phyloP scores from a whole-genome alignment of 2,329 filamentous ascomycete genomes.

The Scortechinia acanthostroma region DNA sequence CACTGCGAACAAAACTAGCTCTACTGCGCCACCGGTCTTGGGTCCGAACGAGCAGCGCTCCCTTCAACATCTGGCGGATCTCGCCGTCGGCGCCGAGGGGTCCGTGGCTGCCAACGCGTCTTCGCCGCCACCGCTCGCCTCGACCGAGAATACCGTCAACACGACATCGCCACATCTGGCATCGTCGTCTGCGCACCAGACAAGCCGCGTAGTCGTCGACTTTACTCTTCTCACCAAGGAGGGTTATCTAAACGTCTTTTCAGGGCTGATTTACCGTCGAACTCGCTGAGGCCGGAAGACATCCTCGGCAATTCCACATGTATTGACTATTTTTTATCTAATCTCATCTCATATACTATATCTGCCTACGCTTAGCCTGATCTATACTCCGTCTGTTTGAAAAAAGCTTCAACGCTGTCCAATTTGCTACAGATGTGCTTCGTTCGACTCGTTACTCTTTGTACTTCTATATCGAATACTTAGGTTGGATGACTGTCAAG shows the following conservation, averaged over 20 bases:
- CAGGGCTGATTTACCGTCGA: neutral
- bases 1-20: constrained; percentile 7
- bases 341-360: no score
- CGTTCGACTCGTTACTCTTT: no score
- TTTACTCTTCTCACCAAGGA: constrained; percentile 28
- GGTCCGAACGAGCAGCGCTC: constrained; percentile 31
- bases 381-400: no score
- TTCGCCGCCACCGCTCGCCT: constrained; percentile 12
- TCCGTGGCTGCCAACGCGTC: constrained; percentile 17
- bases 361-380: no score
- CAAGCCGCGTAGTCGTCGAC: constrained; percentile 22
- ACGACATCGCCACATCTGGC: neutral
- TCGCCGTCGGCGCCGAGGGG: constrained; percentile 30
- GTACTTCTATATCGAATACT: no score
- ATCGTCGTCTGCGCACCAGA: constrained; percentile 4
- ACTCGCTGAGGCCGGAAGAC: neutral
- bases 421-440: no score
- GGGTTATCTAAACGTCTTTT: constrained; percentile 28
- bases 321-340: no score
- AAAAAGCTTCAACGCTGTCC: no score
- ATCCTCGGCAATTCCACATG: no score
- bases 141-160: neutral
- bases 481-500: no score
- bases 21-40: constrained; percentile 18
- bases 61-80: constrained; percentile 29